Percentiles rank a stretch among this genome's conserved stretches.
Evolutionary conservation across 352 stramenopile genomes (phyloP).

Genomic region (Phytophthora pseudosyringae): DNA sequence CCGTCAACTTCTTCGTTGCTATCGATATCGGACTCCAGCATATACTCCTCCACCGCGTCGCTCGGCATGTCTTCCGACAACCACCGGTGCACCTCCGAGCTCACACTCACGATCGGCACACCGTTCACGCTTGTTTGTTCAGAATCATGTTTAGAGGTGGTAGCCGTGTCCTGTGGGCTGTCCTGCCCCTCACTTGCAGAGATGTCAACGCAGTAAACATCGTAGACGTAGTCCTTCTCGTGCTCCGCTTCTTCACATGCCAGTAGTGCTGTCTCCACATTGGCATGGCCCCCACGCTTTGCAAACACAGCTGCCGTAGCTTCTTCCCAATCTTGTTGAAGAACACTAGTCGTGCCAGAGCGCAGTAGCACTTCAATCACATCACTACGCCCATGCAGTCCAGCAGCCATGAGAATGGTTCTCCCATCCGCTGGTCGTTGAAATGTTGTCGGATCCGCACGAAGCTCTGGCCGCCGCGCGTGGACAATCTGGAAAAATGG

Average conservation of each 20-base stretch:
- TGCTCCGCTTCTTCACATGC: slow-evolving; percentile 78
- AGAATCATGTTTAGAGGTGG: slow-evolving; percentile 19
- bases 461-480: slow-evolving; percentile 45
- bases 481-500: slow-evolving; percentile 75
- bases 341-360: slow-evolving; percentile 50
- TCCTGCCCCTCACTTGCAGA: slow-evolving; percentile 46
- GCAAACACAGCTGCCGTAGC: slow-evolving; percentile 66
- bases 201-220: slow-evolving; percentile 87
- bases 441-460: slow-evolving; percentile 55
- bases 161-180: slow-evolving; percentile 9
- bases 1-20: slow-evolving; percentile 73
- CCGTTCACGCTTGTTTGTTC: slow-evolving; percentile 31
- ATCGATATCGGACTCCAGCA: slow-evolving; percentile 81
- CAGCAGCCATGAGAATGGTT: slow-evolving; percentile 80
- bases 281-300: slow-evolving; percentile 53
- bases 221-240: slow-evolving; percentile 87
- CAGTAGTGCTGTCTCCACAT: slow-evolving; percentile 65
- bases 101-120: slow-evolving; percentile 72
- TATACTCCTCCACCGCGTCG: slow-evolving; percentile 75
- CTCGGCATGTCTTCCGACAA: slow-evolving; percentile 63
- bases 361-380: slow-evolving; percentile 79
- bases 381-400: slow-evolving; percentile 74
- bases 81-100: slow-evolving; percentile 80
- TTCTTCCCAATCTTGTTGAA: slow-evolving; percentile 72
- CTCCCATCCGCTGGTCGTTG: slow-evolving; percentile 78